Evolutionary conservation across 257 asterid genomes (phyloP), one percentile per base, ranked within the genome.

Genomic region (Salvia hispanica): DNA sequence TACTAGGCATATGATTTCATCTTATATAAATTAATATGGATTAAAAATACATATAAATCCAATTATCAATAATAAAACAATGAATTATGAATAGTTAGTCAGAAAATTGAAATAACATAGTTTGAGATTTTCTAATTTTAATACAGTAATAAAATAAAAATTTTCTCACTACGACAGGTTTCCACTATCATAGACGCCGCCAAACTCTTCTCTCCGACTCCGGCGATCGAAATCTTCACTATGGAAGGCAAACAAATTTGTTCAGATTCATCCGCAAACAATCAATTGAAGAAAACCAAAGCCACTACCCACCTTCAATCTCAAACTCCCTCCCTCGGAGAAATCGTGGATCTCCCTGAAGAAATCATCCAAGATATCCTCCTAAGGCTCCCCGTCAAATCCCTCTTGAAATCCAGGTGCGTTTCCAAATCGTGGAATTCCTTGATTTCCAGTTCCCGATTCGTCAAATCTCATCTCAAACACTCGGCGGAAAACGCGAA

Each of bases 361-460:
- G 91, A 80, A 63, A 77, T 83, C 46, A 48, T 81, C 50, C 36
- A 50, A 11, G 85, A 85, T 6, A 85, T 85, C 73, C 79, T 83
- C 45, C n/a, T 51, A 14, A 74, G 87, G 12, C 80, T 85, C 52
- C 89, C 89, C 4, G 82, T 81, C 33, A 79, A 81, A 74, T 71
- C 84, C 46, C 85, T 84, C 9, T 39, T 76, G 52, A 73, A 56
- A 62, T 84, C 70, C 81, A 84, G 71, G 68, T 77, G 78, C 52
- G 90, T 84, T 58, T 82, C 84, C 0, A 82, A 76, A 54, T 78
- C 83, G 14, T 80, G 88, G 88, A 64, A 39, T 15, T 39, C 66
- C 0, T 48, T 78, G 15, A 82, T 84, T 58, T 82, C 81, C 7
- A 69, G 69, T 12, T 53, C 74, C 16, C 59, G 69, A 14, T 84